These are phyloP conservation scores for Suillus tomentosus DNA, from an alignment of 768 basidiomycete genomes.

Conservation along the genomic window DNA sequence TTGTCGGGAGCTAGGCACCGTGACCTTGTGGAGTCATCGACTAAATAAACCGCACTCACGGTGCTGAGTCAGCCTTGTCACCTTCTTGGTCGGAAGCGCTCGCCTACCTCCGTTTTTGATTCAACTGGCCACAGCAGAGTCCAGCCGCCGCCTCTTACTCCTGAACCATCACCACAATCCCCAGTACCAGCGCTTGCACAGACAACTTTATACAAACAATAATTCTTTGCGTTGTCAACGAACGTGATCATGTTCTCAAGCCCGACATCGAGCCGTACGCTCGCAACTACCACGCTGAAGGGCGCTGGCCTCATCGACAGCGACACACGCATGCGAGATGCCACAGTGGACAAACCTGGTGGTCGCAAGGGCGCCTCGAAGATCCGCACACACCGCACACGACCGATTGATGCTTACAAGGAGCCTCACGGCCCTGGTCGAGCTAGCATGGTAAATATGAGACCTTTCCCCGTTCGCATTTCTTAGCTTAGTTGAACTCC, in stretches of 20 bases:
- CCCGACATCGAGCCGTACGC: conserved; percentile 55
- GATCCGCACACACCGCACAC: conserved; percentile 58
- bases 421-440: conserved; percentile 48
- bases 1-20: background rate
- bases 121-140: conserved; percentile 14
- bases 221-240: conserved; percentile 1
- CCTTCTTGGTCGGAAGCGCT: conserved; percentile 14
- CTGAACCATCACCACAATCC: conserved; percentile 19
- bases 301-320: conserved; percentile 76
- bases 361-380: conserved; percentile 72
- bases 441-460: conserved; percentile 69
- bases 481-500: conserved; percentile 20
- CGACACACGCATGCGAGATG: conserved; percentile 75
- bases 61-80: conserved; percentile 5
- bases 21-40: background rate
- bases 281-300: conserved; percentile 65
- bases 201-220: background rate
- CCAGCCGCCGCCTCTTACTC: conserved; percentile 8
- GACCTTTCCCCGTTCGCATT: conserved; percentile 30
- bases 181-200: background rate
- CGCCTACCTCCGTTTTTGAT: conserved; percentile 22
- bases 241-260: conserved; percentile 55
- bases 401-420: conserved; percentile 61
- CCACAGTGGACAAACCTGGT: conserved; percentile 61
- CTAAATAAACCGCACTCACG: background rate